These are phyloP conservation scores for Trichoderma sp. DNA, from an alignment of 2,329 filamentous ascomycete genomes.

Conservation along the genomic window DNA sequence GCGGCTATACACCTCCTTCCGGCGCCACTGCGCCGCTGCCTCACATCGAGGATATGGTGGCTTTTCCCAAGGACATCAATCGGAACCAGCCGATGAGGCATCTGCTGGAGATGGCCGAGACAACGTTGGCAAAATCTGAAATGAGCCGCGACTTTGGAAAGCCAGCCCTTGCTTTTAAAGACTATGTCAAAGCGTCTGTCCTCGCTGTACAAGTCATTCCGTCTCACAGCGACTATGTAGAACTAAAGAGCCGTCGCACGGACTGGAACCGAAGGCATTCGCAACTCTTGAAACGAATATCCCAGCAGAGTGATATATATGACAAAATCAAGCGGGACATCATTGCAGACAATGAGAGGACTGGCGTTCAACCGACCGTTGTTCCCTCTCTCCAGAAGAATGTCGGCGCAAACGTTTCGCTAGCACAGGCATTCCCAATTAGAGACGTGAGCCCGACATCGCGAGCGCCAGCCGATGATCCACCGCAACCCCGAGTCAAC, in stretches of 20 bases:
- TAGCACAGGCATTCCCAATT: slow-evolving; percentile 17
- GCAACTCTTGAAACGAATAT: slow-evolving; percentile 55
- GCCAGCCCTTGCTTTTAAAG: slow-evolving; percentile 76
- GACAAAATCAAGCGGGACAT: slow-evolving; percentile 63
- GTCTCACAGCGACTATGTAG: slow-evolving; percentile 72
- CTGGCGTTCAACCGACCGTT: slow-evolving; percentile 56
- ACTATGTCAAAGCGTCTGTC: slow-evolving; percentile 81
- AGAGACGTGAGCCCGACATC: not conserved
- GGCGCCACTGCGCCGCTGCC: slow-evolving; percentile 45
- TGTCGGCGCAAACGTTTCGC: slow-evolving; percentile 27
- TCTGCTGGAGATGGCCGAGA: slow-evolving; percentile 58
- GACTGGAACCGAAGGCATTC: slow-evolving; percentile 54
- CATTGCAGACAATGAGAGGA: slow-evolving; percentile 65
- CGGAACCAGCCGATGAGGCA: slow-evolving; percentile 55
- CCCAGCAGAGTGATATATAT: slow-evolving; percentile 53
- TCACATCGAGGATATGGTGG: slow-evolving; percentile 59
- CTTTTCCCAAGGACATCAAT: slow-evolving; percentile 52
- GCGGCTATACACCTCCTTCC: slow-evolving; percentile 34
- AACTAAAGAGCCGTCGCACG: slow-evolving; percentile 59
- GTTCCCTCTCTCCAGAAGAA: slow-evolving; percentile 28
- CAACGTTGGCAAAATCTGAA: slow-evolving; percentile 62
- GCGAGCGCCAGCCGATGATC: slow-evolving; percentile 5
- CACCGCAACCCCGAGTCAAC: slow-evolving; percentile 29
- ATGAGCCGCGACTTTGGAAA: slow-evolving; percentile 65
- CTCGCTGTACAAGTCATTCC: slow-evolving; percentile 78